Conservation (phyloP, 805 yeast species). For the Candida quercuum region DNA sequence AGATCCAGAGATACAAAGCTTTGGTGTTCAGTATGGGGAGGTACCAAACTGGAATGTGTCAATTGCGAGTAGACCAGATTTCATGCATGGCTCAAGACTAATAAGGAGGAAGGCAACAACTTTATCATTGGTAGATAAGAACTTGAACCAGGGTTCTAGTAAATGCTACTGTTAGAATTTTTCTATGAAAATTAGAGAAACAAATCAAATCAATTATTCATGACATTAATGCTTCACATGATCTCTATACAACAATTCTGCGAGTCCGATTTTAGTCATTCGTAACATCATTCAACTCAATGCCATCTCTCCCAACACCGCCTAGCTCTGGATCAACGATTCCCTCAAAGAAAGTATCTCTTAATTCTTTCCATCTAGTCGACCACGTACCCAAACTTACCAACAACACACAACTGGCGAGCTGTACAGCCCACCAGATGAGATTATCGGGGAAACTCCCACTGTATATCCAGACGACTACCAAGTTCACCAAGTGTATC, state of each 20-base stretch:
- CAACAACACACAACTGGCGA: constrained; percentile 59
- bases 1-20: constrained; percentile 40
- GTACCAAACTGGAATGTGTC: constrained; percentile 28
- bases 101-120: constrained; percentile 14
- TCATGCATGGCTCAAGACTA: constrained; percentile 1
- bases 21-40: constrained; percentile 50
- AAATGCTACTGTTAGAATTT: constrained; percentile 8
- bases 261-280: no score
- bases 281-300: constrained; percentile 19
- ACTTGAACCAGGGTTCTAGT: constrained; percentile 3
- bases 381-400: constrained; percentile 84
- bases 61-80: constrained; percentile 2
- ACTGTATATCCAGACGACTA: constrained; percentile 62
- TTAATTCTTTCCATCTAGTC: constrained; percentile 85
- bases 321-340: constrained; percentile 58
- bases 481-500: constrained; percentile 72
- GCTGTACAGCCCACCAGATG: constrained; percentile 83
- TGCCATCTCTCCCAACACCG: constrained; percentile 9
- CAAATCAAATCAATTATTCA: no score
- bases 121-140: constrained; percentile 13
- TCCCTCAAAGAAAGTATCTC: constrained; percentile 87
- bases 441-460: constrained; percentile 63
- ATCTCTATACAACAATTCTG: no score
- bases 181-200: no score
- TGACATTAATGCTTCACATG: no score